Conservation (phyloP, 495 filamentous ascomycete genomes). For the Oleoguttula mirabilis region DNA sequence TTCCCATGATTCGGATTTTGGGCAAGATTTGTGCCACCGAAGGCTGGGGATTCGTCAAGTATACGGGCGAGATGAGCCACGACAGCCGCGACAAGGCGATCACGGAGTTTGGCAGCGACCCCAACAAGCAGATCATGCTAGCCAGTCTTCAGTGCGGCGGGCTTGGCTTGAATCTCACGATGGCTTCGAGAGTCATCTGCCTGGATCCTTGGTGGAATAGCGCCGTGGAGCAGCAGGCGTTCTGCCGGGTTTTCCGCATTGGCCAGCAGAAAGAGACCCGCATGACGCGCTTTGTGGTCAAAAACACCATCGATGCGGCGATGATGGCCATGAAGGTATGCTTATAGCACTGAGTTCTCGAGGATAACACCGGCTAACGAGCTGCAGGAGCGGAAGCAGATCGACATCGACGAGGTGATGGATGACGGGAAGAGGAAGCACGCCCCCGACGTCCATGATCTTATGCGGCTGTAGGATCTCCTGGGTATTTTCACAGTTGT, state of each 20-base stretch:
- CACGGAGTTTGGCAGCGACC: conserved; percentile 22
- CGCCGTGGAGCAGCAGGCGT: conserved; percentile 38
- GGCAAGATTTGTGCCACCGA: conserved; percentile 25
- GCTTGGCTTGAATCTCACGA: conserved; percentile 31
- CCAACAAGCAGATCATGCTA: conserved; percentile 23
- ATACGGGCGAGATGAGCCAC: conserved; percentile 25
- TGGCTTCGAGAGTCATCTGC: conserved; percentile 34
- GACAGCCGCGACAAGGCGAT: conserved; percentile 23
- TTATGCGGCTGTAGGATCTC: conserved; percentile 28
- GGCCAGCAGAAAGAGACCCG: conserved; percentile 46
- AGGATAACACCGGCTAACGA: too few relatives aligned
- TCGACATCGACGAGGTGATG: conserved; percentile 27
- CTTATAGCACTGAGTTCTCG: background rate
- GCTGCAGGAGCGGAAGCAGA: conserved; percentile 26
- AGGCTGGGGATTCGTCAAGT: conserved; percentile 21
- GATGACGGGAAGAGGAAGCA: conserved; percentile 16
- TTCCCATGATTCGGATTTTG: conserved; percentile 23
- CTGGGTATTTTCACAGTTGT: too few relatives aligned
- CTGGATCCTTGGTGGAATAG: conserved; percentile 30
- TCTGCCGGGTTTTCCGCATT: conserved; percentile 50
- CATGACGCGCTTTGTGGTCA: conserved; percentile 40
- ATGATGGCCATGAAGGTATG: conserved; percentile 30
- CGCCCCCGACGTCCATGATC: conserved; percentile 13
- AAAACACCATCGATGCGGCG: conserved; percentile 40
- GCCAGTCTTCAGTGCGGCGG: conserved; percentile 30